phyloP scores from a whole-genome alignment of 495 filamentous ascomycete genomes.

The Terfezia claveryi region DNA sequence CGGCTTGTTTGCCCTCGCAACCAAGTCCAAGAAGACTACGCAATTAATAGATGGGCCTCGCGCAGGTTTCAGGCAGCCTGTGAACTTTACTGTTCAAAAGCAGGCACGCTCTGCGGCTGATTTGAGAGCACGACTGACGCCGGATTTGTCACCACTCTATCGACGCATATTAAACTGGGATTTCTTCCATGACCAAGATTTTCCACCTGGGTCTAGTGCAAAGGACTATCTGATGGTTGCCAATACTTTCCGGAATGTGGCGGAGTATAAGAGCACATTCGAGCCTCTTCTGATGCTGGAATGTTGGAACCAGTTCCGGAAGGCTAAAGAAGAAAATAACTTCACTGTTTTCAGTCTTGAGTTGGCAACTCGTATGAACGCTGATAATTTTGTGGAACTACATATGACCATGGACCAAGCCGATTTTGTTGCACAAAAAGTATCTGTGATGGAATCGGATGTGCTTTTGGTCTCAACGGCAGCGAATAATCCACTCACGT shows the following conservation, averaged over 20 bases:
- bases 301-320: conserved; percentile 86
- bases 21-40: background rate
- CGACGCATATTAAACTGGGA: conserved; percentile 78
- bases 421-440: conserved; percentile 25
- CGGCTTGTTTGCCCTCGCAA: background rate
- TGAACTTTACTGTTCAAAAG: background rate
- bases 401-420: conserved; percentile 57
- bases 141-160: conserved; percentile 69
- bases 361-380: conserved; percentile 59
- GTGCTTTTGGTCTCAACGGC: conserved; percentile 64
- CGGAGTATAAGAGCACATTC: conserved; percentile 71
- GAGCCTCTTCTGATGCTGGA: conserved; percentile 77
- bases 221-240: conserved; percentile 52
- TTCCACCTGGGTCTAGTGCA: conserved; percentile 47
- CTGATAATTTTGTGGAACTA: conserved; percentile 83
- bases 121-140: conserved; percentile 77
- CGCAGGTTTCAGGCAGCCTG: background rate
- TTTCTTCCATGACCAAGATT: conserved; percentile 66
- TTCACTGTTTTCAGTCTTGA: conserved; percentile 65
- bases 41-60: background rate
- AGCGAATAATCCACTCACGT: conserved; percentile 34
- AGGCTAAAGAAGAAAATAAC: conserved; percentile 62
- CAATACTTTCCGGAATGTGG: conserved; percentile 48
- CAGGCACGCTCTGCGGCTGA: conserved; percentile 24
- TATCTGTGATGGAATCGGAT: conserved; percentile 42